Evolutionary conservation across 2,329 filamentous ascomycete genomes (phyloP).

Genomic region (Dothideomycetidae sp.): DNA sequence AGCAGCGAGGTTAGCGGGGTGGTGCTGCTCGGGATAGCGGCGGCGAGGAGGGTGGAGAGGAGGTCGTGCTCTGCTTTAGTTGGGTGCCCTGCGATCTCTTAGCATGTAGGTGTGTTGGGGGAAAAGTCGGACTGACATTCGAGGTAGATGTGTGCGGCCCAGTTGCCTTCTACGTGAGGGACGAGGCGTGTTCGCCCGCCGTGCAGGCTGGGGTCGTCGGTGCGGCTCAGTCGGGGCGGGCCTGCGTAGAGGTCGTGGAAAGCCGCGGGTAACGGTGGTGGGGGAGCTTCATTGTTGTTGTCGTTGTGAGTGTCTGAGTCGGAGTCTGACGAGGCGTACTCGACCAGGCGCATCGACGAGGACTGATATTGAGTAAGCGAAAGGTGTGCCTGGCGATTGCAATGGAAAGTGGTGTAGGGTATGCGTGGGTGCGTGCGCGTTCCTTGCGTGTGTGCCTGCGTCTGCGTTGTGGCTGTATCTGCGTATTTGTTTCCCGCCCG

Average conservation of each 20-base stretch:
- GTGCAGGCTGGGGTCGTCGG: conserved; percentile 73
- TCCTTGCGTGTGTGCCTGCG: no score
- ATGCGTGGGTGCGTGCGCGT: no score
- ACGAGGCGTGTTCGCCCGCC: conserved; percentile 68
- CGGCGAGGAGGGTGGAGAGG: conserved; percentile 27
- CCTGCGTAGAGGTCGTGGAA: conserved; percentile 89
- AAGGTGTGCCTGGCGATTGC: no score
- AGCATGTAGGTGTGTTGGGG: conserved; percentile 10
- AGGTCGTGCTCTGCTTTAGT: conserved; percentile 30
- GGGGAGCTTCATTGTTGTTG: conserved; percentile 7
- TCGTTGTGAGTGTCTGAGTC: conserved; percentile 18
- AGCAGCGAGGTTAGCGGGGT: conserved; percentile 45
- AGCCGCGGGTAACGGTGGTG: conserved; percentile 52
- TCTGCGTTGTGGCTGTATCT: no score
- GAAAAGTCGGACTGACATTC: conserved; percentile 55
- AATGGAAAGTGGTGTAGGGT: no score
- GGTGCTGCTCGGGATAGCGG: conserved; percentile 1
- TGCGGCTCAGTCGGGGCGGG: conserved; percentile 59
- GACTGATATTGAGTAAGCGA: no score
- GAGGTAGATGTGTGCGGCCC: conserved; percentile 84
- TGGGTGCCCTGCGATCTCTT: conserved; percentile 53
- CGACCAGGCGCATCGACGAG: conserved; percentile 47
- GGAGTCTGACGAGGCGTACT: conserved; percentile 45
- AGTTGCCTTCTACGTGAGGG: conserved; percentile 77
- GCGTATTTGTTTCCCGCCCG: no score